Evolutionary conservation across 768 basidiomycete species (phyloP).

Genomic region (Amanita thiersii): DNA sequence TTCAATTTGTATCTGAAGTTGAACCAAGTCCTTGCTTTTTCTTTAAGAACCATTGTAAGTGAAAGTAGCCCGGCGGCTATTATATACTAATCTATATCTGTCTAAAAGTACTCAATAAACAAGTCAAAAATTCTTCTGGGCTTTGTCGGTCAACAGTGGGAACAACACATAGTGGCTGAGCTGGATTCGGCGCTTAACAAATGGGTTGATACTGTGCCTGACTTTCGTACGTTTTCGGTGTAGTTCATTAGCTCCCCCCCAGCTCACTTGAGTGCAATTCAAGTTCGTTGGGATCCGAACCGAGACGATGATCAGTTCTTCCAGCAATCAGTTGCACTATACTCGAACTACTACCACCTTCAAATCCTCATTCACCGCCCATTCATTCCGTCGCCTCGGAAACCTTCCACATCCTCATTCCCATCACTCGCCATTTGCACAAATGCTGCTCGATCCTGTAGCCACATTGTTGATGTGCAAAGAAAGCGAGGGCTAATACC

Average conservation of each 20-base stretch:
- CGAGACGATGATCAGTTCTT: slow-evolving; percentile 37
- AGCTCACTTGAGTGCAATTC: no score
- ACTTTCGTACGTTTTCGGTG: slow-evolving; percentile 33
- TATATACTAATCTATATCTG: neutral
- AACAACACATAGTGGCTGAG: slow-evolving; percentile 60
- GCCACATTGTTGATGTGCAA: slow-evolving; percentile 66
- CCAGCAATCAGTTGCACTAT: slow-evolving; percentile 54
- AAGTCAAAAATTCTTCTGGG: slow-evolving; percentile 61
- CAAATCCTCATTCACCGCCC: slow-evolving; percentile 75
- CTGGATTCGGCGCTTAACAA: slow-evolving; percentile 65
- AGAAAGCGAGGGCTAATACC: slow-evolving; percentile 24
- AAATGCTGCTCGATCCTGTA: slow-evolving; percentile 73
- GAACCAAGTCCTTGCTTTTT: slow-evolving; percentile 55
- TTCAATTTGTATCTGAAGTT: slow-evolving; percentile 54
- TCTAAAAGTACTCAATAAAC: slow-evolving; percentile 70
- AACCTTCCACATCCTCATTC: slow-evolving; percentile 39
- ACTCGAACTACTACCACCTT: slow-evolving; percentile 42
- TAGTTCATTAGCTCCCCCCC: neutral
- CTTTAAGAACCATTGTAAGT: slow-evolving; percentile 56
- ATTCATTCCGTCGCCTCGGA: slow-evolving; percentile 57
- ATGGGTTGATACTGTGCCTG: slow-evolving; percentile 63
- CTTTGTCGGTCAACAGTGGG: slow-evolving; percentile 56
- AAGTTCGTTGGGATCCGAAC: slow-evolving; percentile 49
- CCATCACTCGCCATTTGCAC: slow-evolving; percentile 73
- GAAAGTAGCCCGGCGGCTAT: neutral